A percentile compares a stretch with the other conserved stretches of the same genome.
These are phyloP conservation scores for Aspergillus wentii DNA, from an alignment of 495 filamentous ascomycete genomes.

Conservation along the genomic window DNA sequence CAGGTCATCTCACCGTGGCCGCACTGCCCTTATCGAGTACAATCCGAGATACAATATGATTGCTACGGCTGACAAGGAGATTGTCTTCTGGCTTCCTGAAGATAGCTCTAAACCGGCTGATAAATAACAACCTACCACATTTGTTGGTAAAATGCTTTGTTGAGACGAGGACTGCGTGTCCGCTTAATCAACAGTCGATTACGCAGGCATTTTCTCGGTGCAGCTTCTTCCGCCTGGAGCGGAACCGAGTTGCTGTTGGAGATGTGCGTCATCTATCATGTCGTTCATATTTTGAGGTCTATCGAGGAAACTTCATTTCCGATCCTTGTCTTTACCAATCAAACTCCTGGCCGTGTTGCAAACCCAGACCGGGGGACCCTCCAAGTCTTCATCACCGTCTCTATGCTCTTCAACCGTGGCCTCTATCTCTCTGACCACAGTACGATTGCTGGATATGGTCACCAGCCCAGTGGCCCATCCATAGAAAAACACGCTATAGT, in stretches of 20 bases:
- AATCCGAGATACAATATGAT: slow-evolving; percentile 90
- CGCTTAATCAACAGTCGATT: too few species aligned
- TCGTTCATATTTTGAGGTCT: slow-evolving; percentile 1
- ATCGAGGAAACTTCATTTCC: slow-evolving; percentile 20
- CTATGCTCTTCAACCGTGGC: slow-evolving; percentile 39
- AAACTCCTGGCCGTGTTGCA: slow-evolving; percentile 60
- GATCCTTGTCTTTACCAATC: slow-evolving; percentile 57
- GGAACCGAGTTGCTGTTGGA: too few species aligned
- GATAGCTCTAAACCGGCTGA: slow-evolving; percentile 28
- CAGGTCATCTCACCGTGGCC: slow-evolving; percentile 59
- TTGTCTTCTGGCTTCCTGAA: slow-evolving; percentile 82
- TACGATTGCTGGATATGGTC: slow-evolving; percentile 64
- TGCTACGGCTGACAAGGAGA: slow-evolving; percentile 80
- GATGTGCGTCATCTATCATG: not conserved
- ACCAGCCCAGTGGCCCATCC: slow-evolving; percentile 58
- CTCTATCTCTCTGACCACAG: slow-evolving; percentile 60
- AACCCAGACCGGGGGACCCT: slow-evolving; percentile 57
- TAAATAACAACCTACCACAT: slow-evolving; percentile 17
- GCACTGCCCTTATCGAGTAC: slow-evolving; percentile 72
- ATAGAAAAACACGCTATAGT: slow-evolving; percentile 62
- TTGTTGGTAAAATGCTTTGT: too few species aligned
- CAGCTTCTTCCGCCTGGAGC: too few species aligned
- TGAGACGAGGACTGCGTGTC: too few species aligned
- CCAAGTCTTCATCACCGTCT: slow-evolving; percentile 29
- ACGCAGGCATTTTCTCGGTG: too few species aligned